These are phyloP conservation scores for Novymonas esmeraldas DNA, from an alignment of 208 protist genomes.

Conservation along the genomic window DNA sequence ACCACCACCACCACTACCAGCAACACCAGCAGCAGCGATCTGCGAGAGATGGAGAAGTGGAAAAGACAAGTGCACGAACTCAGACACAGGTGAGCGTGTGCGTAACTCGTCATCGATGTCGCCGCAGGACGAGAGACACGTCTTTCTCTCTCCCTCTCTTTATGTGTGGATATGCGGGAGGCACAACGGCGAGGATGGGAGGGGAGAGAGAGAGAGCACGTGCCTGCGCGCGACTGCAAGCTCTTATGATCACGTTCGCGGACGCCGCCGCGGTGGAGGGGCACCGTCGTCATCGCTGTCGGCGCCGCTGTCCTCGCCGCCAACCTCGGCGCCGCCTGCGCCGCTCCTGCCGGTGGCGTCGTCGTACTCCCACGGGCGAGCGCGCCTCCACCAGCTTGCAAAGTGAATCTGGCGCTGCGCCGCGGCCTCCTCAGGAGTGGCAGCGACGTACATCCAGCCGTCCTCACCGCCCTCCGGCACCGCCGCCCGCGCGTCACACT, in stretches of 20 bases:
- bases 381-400: slow-evolving; percentile 34
- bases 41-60: no score
- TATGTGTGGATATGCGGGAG: not conserved
- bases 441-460: slow-evolving; percentile 72
- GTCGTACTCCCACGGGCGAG: slow-evolving; percentile 47
- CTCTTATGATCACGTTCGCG: not conserved
- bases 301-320: slow-evolving; percentile 19
- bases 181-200: not conserved
- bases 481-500: not conserved
- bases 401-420: slow-evolving; percentile 45
- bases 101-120: no score
- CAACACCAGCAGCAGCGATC: no score
- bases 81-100: no score
- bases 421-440: slow-evolving; percentile 35
- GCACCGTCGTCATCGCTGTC: not conserved
- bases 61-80: no score
- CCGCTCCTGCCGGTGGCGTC: not conserved
- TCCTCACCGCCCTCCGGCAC: slow-evolving; percentile 47
- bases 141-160: no score
- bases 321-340: slow-evolving; percentile 12
- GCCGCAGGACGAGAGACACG: no score
- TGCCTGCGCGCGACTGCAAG: not conserved
- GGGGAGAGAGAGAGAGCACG: not conserved
- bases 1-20: no score
- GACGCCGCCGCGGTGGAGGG: not conserved